Evolutionary conservation across 2,329 filamentous ascomycete genomes (phyloP), one percentile per base, ranked within the genome.

Genomic region (Neospermospora avenae): DNA sequence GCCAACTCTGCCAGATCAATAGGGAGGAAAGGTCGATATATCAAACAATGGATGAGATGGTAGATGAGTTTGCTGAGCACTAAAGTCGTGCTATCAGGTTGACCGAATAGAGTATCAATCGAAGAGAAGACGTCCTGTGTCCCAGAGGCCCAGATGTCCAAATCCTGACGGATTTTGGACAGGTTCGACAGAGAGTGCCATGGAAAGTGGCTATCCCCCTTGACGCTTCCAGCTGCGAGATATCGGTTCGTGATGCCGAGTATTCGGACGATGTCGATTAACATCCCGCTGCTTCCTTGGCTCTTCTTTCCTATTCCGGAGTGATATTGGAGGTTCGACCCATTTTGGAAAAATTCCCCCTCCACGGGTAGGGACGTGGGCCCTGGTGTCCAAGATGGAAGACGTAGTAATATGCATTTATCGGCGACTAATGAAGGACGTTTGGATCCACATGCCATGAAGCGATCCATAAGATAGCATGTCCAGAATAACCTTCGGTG

Each of bases 161-260:
- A 79, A 69, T 95, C 90, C 65, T 93, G 89, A 31, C 90, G 84
- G 65, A 96, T 95, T 71, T 91, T 92, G 55, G 91, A 95, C 1
- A 96, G 79, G 62, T 89, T 93, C 5, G 91, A 96, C 20, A 93
- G 80, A 1, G 90, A 86, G 71, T 96, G 91, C 91, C 91, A 96
- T 10, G 91, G 91, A 65, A 96, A 96, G 73, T 96, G 91, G 0
- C 90, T 92, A 71, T 96, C 91, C 31, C 90, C 90, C 74, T 93
- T 95, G 58, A 95, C 90, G 35, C 91, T 91, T 6, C 91, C 91
- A 1, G 89, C 88, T 8, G 91, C 90, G 53, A 96, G 80, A 73
- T 96, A 96, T 61, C 87, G 84, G 69, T 93, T 95, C 1, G 91
- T 93, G 61, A 88, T 87, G 35, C 91, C 91, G 6, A 96, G 80